Conservation (phyloP, 192 early-diverging fungal genomes). For the Chytriomyces confervae region DNA sequence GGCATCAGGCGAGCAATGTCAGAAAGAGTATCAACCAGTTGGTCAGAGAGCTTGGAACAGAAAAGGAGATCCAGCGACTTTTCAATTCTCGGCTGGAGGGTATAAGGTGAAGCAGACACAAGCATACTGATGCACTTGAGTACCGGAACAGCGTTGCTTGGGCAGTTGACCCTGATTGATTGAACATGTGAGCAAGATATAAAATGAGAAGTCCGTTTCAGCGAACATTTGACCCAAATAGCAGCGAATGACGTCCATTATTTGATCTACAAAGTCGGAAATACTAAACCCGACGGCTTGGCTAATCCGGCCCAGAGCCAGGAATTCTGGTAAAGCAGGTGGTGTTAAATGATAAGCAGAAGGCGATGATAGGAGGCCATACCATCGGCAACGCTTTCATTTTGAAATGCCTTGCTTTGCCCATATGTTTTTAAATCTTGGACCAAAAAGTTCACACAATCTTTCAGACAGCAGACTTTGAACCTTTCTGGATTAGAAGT, state of each 20-base stretch:
- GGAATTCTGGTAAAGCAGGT: slow-evolving; percentile 53
- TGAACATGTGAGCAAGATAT: neutral
- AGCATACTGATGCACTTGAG: slow-evolving; percentile 78
- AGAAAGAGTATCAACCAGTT: slow-evolving; percentile 60
- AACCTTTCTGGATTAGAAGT: slow-evolving; percentile 70
- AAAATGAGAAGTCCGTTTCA: too few relatives aligned
- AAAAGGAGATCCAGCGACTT: slow-evolving; percentile 84
- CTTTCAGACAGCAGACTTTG: slow-evolving; percentile 54
- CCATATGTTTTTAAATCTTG: slow-evolving; percentile 53
- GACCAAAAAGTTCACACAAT: slow-evolving; percentile 68
- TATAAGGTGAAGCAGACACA: slow-evolving; percentile 63
- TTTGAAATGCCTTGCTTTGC: slow-evolving; percentile 45
- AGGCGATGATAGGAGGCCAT: neutral
- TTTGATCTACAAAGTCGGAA: slow-evolving; percentile 70
- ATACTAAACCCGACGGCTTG: slow-evolving; percentile 71
- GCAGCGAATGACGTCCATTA: slow-evolving; percentile 69
- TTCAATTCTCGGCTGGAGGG: slow-evolving; percentile 76
- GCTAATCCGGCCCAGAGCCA: slow-evolving; percentile 76
- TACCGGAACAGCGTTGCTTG: slow-evolving; percentile 52
- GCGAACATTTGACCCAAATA: slow-evolving; percentile 57
- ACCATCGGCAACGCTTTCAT: slow-evolving; percentile 34
- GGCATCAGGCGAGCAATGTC: slow-evolving; percentile 72
- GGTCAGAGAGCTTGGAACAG: slow-evolving; percentile 71
- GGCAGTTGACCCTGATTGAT: slow-evolving; percentile 46
- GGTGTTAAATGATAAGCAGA: neutral